These are phyloP conservation scores for Zygotorulaspora sp. DNA, from an alignment of 805 yeast genomes.

Conservation along the genomic window DNA sequence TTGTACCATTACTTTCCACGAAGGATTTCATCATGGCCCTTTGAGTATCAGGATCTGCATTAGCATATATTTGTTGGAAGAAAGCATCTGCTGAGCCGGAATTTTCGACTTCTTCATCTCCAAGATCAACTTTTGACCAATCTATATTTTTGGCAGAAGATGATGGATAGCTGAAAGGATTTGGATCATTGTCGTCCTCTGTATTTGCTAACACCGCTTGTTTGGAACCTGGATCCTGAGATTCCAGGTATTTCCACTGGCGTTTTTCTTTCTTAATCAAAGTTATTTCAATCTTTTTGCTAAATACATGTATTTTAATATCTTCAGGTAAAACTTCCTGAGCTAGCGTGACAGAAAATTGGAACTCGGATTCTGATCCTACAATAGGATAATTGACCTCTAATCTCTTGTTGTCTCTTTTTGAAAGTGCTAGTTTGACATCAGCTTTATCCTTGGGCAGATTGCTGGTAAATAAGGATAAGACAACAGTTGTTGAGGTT, in stretches of 20 bases:
- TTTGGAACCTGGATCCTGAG: neutral
- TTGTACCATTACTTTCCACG: conserved; percentile 90
- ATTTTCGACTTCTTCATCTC: conserved; percentile 44
- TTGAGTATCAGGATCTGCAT: conserved; percentile 80
- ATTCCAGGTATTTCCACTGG: conserved; percentile 53
- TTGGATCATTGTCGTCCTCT: too few relatives aligned
- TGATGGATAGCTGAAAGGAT: conserved; percentile 47
- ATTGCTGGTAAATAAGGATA: conserved; percentile 67
- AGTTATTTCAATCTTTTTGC: conserved; percentile 72
- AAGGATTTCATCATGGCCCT: conserved; percentile 97
- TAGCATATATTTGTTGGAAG: conserved; percentile 67
- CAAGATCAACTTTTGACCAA: conserved; percentile 59
- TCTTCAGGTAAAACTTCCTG: conserved; percentile 45
- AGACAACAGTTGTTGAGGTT: conserved; percentile 47
- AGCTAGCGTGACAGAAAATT: conserved; percentile 50
- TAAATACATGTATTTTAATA: conserved; percentile 49
- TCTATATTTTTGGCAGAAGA: conserved; percentile 59
- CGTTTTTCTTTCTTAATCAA: conserved; percentile 42
- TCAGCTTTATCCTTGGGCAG: conserved; percentile 44
- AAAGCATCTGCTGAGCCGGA: conserved; percentile 57
- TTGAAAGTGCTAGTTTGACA: conserved; percentile 39
- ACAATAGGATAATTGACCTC: conserved; percentile 21
- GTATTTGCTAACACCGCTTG: neutral
- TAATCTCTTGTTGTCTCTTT: conserved; percentile 36
- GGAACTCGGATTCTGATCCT: conserved; percentile 49